phyloP scores from a whole-genome alignment of 2,329 filamentous ascomycete genomes.

The Diaporthe velutina region DNA sequence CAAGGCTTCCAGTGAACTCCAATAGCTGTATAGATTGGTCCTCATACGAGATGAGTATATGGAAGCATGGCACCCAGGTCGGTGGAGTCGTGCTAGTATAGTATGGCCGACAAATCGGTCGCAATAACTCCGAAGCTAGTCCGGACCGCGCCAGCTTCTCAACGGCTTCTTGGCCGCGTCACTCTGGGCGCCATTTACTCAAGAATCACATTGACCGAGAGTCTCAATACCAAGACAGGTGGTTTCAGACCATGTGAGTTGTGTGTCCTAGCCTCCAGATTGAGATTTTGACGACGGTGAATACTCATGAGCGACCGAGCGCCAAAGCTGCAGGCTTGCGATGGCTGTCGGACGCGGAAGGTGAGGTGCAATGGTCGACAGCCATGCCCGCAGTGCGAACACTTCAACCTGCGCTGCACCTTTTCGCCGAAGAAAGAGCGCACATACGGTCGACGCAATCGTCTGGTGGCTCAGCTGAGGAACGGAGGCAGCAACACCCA shows the following conservation, averaged over 20 bases:
- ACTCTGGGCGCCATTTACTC: neutral
- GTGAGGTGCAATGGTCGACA: constrained; percentile 53
- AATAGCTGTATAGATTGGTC: neutral
- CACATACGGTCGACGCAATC: constrained; percentile 29
- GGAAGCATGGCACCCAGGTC: neutral
- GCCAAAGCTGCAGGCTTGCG: constrained; percentile 37
- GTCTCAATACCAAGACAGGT: neutral
- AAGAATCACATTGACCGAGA: neutral
- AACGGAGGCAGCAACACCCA: neutral
- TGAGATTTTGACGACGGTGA: no score
- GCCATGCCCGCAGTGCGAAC: constrained; percentile 56
- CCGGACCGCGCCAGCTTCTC: constrained; percentile 4
- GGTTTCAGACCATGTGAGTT: neutral
- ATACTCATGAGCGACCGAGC: neutral
- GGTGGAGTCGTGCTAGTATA: constrained; percentile 10
- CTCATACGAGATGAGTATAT: neutral
- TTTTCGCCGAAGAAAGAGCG: constrained; percentile 55
- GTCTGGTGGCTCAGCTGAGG: constrained; percentile 3
- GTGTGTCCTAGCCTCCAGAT: neutral
- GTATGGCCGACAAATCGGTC: constrained; percentile 1
- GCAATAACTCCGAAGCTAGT: constrained; percentile 22
- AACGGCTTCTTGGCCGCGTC: constrained; percentile 20
- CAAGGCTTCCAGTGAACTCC: neutral
- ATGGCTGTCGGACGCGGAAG: constrained; percentile 41
- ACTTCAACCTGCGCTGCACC: constrained; percentile 59